Base-by-base conservation (phyloP, 2,329 filamentous ascomycete genomes). In the Claviceps sp. region DNA sequence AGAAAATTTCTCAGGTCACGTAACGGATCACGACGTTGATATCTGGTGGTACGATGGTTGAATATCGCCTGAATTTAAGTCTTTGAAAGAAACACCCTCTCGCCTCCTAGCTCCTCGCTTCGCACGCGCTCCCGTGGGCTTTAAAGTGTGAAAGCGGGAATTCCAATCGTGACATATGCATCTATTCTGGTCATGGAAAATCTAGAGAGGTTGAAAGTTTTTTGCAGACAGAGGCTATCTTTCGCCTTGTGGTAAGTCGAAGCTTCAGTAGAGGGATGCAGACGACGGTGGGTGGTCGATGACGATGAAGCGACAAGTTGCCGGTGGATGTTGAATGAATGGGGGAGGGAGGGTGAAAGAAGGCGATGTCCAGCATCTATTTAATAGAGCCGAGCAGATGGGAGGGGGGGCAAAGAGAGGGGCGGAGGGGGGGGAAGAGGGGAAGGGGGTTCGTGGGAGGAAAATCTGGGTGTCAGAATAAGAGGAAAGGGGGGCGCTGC, bases 101-200 rank as follows among this genome's bases (percentile, higher is more conserved):
- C 61, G 56, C 63, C 64, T 67, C 64, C 69, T 67, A 60, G 63
- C 65, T 70, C 67, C 75, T 79, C 76, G 70, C 76, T 34, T 78
- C 75, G 74, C 75, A 72, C 75, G 74, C 76, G 72, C 74, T 80
- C 77, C 77, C 80, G 79, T 82, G 73, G 74, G 76, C 70, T 79
- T 84, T 79, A 84, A 83, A 84, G 81, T 75, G 79, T 82, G 78
- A 76, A 77, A 73, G 71, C 71, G 65, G 65, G 70, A 73, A 73
- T 74, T 73, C 73, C 58, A 70, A 60, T 64, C 61, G 66, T 69
- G 58, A 42, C 16, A 63, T 59, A 63, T 59, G 63, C 57, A 58
- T 62, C 65, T 67, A 68, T 66, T 60, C 62, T 68, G 62, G 63
- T 69, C 67, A 69, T 70, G 63, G 66, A 69, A 67, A 61, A 64